Evolutionary conservation across 2,329 filamentous ascomycete genomes (phyloP).

Genomic region (Cytospora leucostoma): DNA sequence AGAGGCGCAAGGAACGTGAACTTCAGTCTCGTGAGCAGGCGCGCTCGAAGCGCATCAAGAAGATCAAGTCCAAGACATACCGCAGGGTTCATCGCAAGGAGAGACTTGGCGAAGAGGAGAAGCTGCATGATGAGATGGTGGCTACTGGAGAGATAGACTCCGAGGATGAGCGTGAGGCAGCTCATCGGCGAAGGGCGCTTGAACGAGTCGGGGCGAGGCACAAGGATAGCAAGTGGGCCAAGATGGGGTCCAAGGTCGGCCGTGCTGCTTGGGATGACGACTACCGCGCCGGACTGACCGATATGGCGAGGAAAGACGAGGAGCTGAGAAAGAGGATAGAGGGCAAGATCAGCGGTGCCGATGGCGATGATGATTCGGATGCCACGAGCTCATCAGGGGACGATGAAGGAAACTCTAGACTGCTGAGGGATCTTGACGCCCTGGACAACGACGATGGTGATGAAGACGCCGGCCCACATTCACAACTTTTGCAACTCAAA

Average conservation of each 20-base stretch:
- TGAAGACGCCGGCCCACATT: slow-evolving; percentile 56
- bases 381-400: slow-evolving; percentile 60
- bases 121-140: slow-evolving; percentile 52
- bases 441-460: slow-evolving; percentile 45
- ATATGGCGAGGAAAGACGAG: slow-evolving; percentile 81
- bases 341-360: slow-evolving; percentile 53
- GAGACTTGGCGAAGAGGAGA: slow-evolving; percentile 55
- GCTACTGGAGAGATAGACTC: slow-evolving; percentile 62
- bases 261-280: slow-evolving; percentile 87
- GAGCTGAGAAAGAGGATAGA: slow-evolving; percentile 79
- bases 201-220: slow-evolving; percentile 85
- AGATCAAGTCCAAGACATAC: slow-evolving; percentile 98
- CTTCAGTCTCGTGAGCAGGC: slow-evolving; percentile 86
- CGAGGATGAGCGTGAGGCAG: slow-evolving; percentile 63
- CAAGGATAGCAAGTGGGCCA: slow-evolving; percentile 89
- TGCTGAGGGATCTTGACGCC: slow-evolving; percentile 52
- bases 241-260: slow-evolving; percentile 75
- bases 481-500: slow-evolving; percentile 78
- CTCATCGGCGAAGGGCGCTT: slow-evolving; percentile 75
- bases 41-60: slow-evolving; percentile 89
- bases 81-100: slow-evolving; percentile 87
- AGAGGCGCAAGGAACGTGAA: slow-evolving; percentile 79
- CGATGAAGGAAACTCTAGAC: slow-evolving; percentile 51
- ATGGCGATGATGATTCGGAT: slow-evolving; percentile 46
- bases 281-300: slow-evolving; percentile 73